phyloP scores from a whole-genome alignment of 305 asterid species.

The Fraxinus angustifolia region DNA sequence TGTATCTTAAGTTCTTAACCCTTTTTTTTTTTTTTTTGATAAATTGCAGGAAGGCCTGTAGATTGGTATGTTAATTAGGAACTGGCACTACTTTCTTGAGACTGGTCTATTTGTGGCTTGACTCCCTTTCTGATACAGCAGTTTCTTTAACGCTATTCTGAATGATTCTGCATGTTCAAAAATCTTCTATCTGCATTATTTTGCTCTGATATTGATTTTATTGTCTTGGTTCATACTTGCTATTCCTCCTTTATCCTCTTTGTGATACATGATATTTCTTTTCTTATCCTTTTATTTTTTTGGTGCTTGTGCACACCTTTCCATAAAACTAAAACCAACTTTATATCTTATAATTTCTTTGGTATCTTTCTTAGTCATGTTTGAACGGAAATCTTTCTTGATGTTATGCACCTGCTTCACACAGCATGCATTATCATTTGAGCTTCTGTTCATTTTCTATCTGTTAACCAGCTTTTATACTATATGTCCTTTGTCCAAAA shows the following conservation, averaged over 20 bases:
- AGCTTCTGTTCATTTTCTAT: constrained; percentile 7
- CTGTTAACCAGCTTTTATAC: constrained; percentile 1
- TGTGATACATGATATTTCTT: not conserved
- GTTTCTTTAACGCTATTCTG: not conserved
- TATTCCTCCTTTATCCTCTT: constrained; percentile 3
- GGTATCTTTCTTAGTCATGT: not conserved
- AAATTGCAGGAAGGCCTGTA: constrained; percentile 16
- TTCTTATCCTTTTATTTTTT: not conserved
- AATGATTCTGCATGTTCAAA: not conserved
- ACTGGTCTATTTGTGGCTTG: constrained; percentile 17
- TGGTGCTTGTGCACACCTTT: not conserved
- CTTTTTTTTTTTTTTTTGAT: not conserved
- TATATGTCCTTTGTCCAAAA: not conserved
- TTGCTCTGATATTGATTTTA: constrained; percentile 5
- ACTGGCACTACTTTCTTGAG: constrained; percentile 17
- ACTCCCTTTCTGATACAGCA: constrained; percentile 18
- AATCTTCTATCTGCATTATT: constrained; percentile 6
- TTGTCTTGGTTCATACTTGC: constrained; percentile 12
- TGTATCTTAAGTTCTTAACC: not conserved
- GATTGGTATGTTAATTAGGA: constrained; percentile 22
- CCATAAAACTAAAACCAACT: not conserved
- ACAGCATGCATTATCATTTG: constrained; percentile 5
- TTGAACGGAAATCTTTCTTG: constrained; percentile 6
- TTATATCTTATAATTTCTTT: not conserved
- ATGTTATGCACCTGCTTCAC: constrained; percentile 6